phyloP scores from a whole-genome alignment of 2,329 filamentous ascomycete species.

The Clarireedia homoeocarpa region DNA sequence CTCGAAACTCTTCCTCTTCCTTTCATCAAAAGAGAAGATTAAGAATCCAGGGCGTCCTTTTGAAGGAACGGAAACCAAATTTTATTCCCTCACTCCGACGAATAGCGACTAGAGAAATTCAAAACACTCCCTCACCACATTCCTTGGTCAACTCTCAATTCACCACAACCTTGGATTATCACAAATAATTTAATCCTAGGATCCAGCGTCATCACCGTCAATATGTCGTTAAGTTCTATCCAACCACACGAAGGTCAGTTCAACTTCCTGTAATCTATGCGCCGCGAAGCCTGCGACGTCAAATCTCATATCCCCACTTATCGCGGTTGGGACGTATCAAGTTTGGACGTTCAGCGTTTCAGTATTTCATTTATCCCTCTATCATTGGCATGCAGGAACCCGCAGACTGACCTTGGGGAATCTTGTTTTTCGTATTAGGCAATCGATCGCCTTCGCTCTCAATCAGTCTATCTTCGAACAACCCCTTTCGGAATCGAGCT shows the following conservation, averaged over 20 bases:
- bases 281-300: constrained; percentile 16
- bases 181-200: no score
- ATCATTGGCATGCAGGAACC: constrained; percentile 25
- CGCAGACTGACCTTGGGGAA: constrained; percentile 20
- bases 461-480: constrained; percentile 65
- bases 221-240: constrained; percentile 23
- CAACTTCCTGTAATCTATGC: constrained; percentile 17
- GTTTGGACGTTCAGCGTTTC: constrained; percentile 26
- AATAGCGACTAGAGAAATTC: no score
- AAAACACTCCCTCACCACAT: no score
- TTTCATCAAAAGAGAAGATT: no score
- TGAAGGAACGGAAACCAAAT: no score
- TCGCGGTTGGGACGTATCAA: constrained; percentile 23
- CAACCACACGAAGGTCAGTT: constrained; percentile 27
- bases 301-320: constrained; percentile 24
- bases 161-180: background rate
- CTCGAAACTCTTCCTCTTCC: no score
- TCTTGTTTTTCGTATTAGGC: constrained; percentile 24
- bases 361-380: constrained; percentile 9
- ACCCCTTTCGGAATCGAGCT: constrained; percentile 70
- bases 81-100: no score
- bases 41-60: no score
- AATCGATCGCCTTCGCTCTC: constrained; percentile 42
- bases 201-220: constrained; percentile 12
- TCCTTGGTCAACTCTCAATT: background rate